Evolutionary conservation across 495 filamentous ascomycete species (phyloP), one percentile per base, ranked within the genome.

Genomic region (Penicillium egyptiacum): DNA sequence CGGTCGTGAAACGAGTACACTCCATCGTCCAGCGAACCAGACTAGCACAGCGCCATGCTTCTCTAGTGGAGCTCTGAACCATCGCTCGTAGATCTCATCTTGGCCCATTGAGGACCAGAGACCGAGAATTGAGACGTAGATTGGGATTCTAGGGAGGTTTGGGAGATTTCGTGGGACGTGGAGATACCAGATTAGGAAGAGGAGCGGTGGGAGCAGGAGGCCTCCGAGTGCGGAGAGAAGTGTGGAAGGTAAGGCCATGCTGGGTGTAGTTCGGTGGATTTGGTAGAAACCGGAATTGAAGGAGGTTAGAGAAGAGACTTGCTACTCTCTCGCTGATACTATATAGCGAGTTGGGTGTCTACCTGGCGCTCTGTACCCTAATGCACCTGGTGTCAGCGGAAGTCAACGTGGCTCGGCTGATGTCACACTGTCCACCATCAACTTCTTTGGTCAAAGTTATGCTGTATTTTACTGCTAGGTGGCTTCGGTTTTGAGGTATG

Each of bases 11-110:
- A 74, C 63, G 1, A 77, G 70, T 7, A 78, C 55, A 30, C 70
- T 76, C 75, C 75, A 78, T 19, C 61, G 64, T 9, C 72, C 75
- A 4, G 63, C 75, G 51, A 74, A 68, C 64, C 71, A 82, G 45
- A 80, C 65, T 39, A 73, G 67, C 5, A 82, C 78, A 0, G 76
- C 77, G 10, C 79, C 79, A 48, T 81, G 64, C 37, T 62, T 56
- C 20, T 65, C 64, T 0, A 69, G 55, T 4, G 69, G 69, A 20
- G 51, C 35, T 0, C 66, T 56, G 2, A 73, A 63, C 66, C 66
- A 73, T 1, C 58, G 59, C 22, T 71, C 60, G 54, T 63, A 73
- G 39, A 71, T 71, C 12, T 61, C 61, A 19, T 68, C 67, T 58
- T 73, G 70, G 43, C 66, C 70, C 69, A 73, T 65, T 19, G 67